These are phyloP conservation scores for Neonectria neomacrospora DNA, from an alignment of 2,329 filamentous ascomycete genomes.

Conservation along the genomic window DNA sequence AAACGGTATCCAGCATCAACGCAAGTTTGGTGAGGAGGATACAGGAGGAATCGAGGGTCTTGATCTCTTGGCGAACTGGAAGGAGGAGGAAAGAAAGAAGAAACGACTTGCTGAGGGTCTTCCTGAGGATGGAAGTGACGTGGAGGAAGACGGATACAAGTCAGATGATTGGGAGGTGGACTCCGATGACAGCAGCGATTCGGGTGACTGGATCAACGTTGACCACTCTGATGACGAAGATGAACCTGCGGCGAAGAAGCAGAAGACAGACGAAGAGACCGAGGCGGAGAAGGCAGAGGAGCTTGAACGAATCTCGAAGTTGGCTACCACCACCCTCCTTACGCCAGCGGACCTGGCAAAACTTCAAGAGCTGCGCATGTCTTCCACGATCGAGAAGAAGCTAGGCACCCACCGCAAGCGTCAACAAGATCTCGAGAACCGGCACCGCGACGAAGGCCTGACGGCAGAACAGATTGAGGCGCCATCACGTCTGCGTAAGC, in stretches of 20 bases:
- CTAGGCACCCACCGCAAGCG: conserved; percentile 60
- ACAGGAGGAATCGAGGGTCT: conserved; percentile 88
- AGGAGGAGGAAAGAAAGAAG: conserved; percentile 85
- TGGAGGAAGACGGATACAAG: conserved; percentile 66
- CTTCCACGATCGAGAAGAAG: conserved; percentile 75
- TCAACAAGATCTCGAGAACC: conserved; percentile 58
- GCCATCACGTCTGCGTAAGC: conserved; percentile 81
- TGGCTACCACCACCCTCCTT: conserved; percentile 93
- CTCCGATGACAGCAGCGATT: conserved; percentile 72
- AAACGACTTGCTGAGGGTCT: conserved; percentile 77
- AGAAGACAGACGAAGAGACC: conserved; percentile 54
- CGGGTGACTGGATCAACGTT: conserved; percentile 94
- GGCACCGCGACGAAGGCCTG: conserved; percentile 86
- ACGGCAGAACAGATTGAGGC: conserved; percentile 94
- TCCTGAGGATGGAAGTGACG: conserved; percentile 70
- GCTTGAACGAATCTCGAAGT: conserved; percentile 69
- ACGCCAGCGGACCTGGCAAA: conserved; percentile 97
- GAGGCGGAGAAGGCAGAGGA: conserved; percentile 57
- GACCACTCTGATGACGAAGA: conserved; percentile 86
- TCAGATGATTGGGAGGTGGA: conserved; percentile 71
- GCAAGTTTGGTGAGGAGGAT: conserved; percentile 84
- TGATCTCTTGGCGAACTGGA: conserved; percentile 91
- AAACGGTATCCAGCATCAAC: conserved; percentile 78
- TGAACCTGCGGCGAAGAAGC: conserved; percentile 66
- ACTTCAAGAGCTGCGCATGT: conserved; percentile 84